Base-by-base conservation (phyloP, 345 rosid species). In the Linum lewisii region DNA sequence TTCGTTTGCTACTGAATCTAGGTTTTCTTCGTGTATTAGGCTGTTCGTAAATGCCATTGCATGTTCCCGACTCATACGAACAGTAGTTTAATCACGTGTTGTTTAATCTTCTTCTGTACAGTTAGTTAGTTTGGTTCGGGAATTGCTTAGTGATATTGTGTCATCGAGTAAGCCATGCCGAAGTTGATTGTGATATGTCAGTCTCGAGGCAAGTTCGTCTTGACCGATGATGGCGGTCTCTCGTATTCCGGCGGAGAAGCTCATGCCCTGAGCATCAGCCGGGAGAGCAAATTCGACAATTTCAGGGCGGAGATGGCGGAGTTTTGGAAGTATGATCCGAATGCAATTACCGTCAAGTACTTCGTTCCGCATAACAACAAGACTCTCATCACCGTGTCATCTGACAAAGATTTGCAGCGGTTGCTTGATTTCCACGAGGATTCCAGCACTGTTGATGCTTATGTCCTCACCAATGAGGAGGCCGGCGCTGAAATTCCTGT, bases 161-260 rank as follows among this genome's bases (percentile, higher is more conserved):
- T 29, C 4, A 29, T 49, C 23, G 29, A 50, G 21, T 52, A 69
- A 84, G 79, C 63, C 61, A 86, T 88, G 98, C 83, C 87, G 75
- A 91, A 85, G 76, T 66, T 91, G 52, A 87, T 91, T 74, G 98
- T 95, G 23, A 91, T 91, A 67, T 91, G 96, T 71, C 96, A 88
- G 62, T 86, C 98, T 0, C 95, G 96, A 32, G 98, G 96, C 19
- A 91, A 84, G 65, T 91, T 91, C 72, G 80, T 84, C 51, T 63
- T 84, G 2, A 63, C 71, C 38, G 73, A 71, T 71, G 95, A 88
- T 42, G 96, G 96, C 14, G 71, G 84, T 0, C 69, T 91, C 66
- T 76, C 86, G 0, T 88, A 84, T 60, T 74, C 61, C 38, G 96
- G 96, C 8, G 98, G 96, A 6, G 95, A 86, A 26, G 98, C 96